Evolutionary conservation across 2,329 filamentous ascomycete genomes (phyloP).

Genomic region (Cadophora sp.): DNA sequence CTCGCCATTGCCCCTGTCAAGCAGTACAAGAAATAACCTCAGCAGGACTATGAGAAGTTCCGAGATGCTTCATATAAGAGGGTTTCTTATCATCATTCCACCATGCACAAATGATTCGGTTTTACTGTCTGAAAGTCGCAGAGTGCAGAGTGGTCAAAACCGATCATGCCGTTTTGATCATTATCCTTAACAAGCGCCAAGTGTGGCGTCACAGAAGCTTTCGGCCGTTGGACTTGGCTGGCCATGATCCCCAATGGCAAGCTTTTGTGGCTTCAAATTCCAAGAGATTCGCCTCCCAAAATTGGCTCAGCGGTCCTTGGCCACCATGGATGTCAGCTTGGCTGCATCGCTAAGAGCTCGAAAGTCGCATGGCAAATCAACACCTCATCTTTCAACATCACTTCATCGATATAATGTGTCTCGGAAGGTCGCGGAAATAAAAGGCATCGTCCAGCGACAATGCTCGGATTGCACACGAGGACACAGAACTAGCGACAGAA

Average conservation of each 20-base stretch:
- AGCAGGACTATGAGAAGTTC: neutral
- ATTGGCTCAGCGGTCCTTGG: neutral
- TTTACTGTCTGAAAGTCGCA: neutral
- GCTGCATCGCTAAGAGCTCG: neutral
- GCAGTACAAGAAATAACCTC: neutral
- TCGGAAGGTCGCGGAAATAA: neutral
- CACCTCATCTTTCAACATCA: neutral
- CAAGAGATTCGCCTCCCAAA: neutral
- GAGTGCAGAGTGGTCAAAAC: neutral
- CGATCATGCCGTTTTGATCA: neutral
- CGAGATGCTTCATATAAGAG: neutral
- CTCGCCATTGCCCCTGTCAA: neutral
- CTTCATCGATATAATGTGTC: neutral
- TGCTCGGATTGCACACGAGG: slow-evolving; percentile 2
- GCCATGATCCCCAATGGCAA: neutral
- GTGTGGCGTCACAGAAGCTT: slow-evolving; percentile 7
- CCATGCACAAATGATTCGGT: too few species aligned
- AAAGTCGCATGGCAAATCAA: neutral
- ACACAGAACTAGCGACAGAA: neutral
- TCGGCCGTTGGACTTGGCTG: neutral
- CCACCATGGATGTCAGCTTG: slow-evolving; percentile 3
- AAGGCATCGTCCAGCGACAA: neutral
- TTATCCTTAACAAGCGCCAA: neutral
- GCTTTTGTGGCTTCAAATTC: slow-evolving; percentile 5
- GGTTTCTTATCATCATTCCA: too few species aligned